Base-by-base conservation (phyloP, 192 early-diverging fungal genomes). In the Chytriomyces hyalinus region DNA sequence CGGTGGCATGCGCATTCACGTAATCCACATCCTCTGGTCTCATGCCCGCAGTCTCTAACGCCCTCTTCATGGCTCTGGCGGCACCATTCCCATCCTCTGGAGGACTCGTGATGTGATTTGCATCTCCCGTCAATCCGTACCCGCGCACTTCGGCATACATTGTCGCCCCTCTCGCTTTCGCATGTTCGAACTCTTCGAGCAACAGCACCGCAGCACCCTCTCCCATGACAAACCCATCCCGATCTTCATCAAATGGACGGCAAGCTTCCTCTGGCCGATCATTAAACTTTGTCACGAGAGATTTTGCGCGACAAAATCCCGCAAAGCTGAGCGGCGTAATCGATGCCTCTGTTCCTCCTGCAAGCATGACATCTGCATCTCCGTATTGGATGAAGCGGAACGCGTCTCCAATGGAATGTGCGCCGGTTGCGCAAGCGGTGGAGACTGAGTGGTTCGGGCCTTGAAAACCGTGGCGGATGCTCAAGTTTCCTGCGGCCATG, bases 361-460 rank as follows among this genome's bases (percentile, higher is more conserved):
- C 95, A 10, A 98, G 81, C 93, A 98, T 96, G 6, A 98, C 95
- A 81, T 97, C 94, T 6, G 95, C 95, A 67, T 98, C 97, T 44
- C 93, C 94, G 72, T 86, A 94, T 59, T 91, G 87, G 76, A 98
- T 98, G 77, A 96, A 97, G 44, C 97, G 87, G 87, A 91, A 91
- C 0, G 97, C 97, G 73, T 98, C 97, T 26, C 96, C 97, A 44
- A 98, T 90, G 0, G 97, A 87, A 79, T 98, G 96, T 3, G 96
- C 95, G 6, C 97, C 97, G 5, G 97, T 97, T 2, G 97, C 94
- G 75, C 97, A 98, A 0, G 97, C 97, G 0, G 97, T 98, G 3
- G 95, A 93, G 0, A 91, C 94, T 24, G 94, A 88, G 78, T 97
- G 96, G 78, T 97, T 97, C 6, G 97, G 97, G 0, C 97, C 97